Base-by-base conservation (phyloP, 2,329 filamentous ascomycete genomes). In the Fusarium beomiforme region DNA sequence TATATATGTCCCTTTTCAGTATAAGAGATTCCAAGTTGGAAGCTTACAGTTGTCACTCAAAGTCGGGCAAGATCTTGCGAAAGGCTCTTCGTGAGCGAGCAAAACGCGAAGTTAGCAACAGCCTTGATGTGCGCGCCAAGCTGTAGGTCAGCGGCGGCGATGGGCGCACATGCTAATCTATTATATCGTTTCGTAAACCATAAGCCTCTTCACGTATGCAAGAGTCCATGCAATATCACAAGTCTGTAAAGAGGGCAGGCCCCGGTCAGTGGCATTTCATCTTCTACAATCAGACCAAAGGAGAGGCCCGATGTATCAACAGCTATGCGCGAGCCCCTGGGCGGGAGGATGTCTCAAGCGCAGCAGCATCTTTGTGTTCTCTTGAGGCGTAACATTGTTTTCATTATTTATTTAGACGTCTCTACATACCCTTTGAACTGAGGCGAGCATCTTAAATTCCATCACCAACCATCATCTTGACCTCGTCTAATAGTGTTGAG, bases 11-110 rank as follows among this genome's bases (percentile, higher is more conserved):
- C 36, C 2, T 31, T 49, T n/a, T 54, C 29, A 14, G 31, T 46
- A 41, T 23, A 10, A 42, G 6, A 12, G 55, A 21, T 14, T 11
- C 16, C 23, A 29, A 36, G 23, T 21, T 43, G 17, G 36, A 62
- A 39, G 24, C 71, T 75, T 57, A 76, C 51, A 59, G 26, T 19
- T 34, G 9, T 19, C 13, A 41, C 50, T n/a, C 6, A 13, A 55
- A 88, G 86, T 91, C 89, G 8, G 90, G 90, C 14, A 92, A 92
- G 81, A 91, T 92, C 59, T 76, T 92, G 62, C 83, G 90, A 50
- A 91, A 88, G 74, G 68, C 84, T 5, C 81, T 92, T 42, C 83
- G 88, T 61, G 89, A 91, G 5, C 81, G 84, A 71, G 90, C 89
- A 21, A 82, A 84, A 57, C 79, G 81, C 63, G 88, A 90, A 76